Conservation (phyloP, 805 yeast genomes). For the Ogataea ganodermae region DNA sequence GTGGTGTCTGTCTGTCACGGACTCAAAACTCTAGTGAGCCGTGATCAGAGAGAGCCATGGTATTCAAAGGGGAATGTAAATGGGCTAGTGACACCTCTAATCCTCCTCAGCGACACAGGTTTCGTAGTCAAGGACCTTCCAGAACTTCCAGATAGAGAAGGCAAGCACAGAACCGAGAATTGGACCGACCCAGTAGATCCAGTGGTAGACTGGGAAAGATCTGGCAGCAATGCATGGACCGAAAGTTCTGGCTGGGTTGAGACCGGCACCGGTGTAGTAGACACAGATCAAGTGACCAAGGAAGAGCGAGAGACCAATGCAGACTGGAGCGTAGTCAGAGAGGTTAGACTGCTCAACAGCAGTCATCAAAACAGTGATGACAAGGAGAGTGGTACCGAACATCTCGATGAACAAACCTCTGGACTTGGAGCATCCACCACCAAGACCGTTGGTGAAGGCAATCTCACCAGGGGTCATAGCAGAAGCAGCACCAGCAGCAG, state of each 20-base stretch:
- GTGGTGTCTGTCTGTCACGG: neutral
- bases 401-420: slow-evolving; percentile 83
- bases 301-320: slow-evolving; percentile 80
- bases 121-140: slow-evolving; percentile 68
- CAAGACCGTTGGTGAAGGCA: slow-evolving; percentile 68
- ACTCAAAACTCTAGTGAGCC: neutral
- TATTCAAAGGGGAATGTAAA: neutral
- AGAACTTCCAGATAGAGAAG: slow-evolving; percentile 62
- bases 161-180: slow-evolving; percentile 69
- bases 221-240: slow-evolving; percentile 79
- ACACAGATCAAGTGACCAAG: slow-evolving; percentile 80
- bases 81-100: slow-evolving; percentile 1
- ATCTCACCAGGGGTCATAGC: slow-evolving; percentile 84
- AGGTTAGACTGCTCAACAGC: slow-evolving; percentile 83
- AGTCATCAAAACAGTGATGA: slow-evolving; percentile 75
- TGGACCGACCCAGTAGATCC: slow-evolving; percentile 96
- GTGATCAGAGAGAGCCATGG: neutral
- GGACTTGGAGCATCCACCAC: slow-evolving; percentile 68
- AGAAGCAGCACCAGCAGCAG: slow-evolving; percentile 86
- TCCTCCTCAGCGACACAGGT: slow-evolving; percentile 42
- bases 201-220: slow-evolving; percentile 78
- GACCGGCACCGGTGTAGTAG: slow-evolving; percentile 87
- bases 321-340: slow-evolving; percentile 78
- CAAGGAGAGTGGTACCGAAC: slow-evolving; percentile 72
- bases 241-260: slow-evolving; percentile 86